Conservation (phyloP, 768 basidiomycete species). For the Agrocybe praecox region DNA sequence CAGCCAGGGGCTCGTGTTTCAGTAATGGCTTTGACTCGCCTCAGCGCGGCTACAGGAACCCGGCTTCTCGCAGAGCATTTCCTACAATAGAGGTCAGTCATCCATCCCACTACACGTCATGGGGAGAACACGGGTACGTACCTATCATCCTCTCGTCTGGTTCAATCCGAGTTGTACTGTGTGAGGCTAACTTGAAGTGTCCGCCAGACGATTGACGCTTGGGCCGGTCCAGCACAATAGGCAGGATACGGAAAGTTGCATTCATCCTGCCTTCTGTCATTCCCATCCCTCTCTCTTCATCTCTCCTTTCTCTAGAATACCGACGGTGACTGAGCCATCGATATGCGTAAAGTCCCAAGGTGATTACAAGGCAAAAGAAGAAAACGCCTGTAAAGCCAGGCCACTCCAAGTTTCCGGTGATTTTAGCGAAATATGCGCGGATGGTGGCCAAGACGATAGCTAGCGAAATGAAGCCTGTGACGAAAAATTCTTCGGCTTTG, state of each 20-base stretch:
- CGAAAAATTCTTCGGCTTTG: slow-evolving; percentile 18
- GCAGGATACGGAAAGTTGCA: slow-evolving; percentile 4
- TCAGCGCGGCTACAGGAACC: background rate
- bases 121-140: background rate
- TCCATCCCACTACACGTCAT: background rate
- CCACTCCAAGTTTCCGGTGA: slow-evolving; percentile 11
- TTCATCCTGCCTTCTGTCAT: background rate
- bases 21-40: background rate
- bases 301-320: background rate
- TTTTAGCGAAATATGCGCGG: slow-evolving; percentile 17
- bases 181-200: background rate
- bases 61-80: background rate
- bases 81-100: background rate
- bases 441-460: slow-evolving; percentile 22
- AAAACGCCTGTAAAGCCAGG: slow-evolving; percentile 14
- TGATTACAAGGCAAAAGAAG: slow-evolving; percentile 14
- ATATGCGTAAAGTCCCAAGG: slow-evolving; percentile 8
- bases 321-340: background rate
- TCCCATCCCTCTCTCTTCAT: slow-evolving; percentile 7
- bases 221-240: slow-evolving; percentile 2
- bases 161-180: background rate
- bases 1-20: background rate
- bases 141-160: background rate
- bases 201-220: background rate
- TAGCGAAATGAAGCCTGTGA: slow-evolving; percentile 21